phyloP scores from a whole-genome alignment of 306 rosid species.

The Vigna mungo region DNA sequence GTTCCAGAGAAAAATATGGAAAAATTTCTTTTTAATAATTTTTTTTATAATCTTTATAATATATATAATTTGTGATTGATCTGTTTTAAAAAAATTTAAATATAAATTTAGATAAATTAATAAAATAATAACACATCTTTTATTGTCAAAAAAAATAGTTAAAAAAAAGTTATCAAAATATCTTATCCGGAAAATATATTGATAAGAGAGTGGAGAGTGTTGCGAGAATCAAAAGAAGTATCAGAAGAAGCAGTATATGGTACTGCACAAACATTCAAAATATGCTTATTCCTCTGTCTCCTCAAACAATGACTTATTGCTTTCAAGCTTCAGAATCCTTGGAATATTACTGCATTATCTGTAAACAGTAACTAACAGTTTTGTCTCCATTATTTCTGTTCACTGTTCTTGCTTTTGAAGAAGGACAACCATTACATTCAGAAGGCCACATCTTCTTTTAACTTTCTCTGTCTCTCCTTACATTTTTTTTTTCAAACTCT shows the following conservation, averaged over 20 bases:
- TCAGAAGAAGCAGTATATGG: slow-evolving; percentile 28
- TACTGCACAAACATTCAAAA: slow-evolving; percentile 49
- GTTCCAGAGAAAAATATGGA: no score
- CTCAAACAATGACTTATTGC: slow-evolving; percentile 40
- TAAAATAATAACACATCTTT: no score
- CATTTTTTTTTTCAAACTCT: background rate
- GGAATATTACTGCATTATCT: slow-evolving; percentile 43
- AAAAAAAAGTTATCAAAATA: no score
- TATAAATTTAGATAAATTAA: no score
- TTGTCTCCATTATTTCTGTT: slow-evolving; percentile 44
- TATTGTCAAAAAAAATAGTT: no score
- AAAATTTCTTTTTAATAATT: no score
- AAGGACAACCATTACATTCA: slow-evolving; percentile 48
- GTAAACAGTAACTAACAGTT: slow-evolving; percentile 46
- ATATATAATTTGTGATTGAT: no score
- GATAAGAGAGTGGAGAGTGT: background rate
- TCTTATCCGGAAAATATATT: no score
- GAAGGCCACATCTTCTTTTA: slow-evolving; percentile 38
- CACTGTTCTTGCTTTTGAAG: slow-evolving; percentile 43
- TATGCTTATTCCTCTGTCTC: slow-evolving; percentile 54
- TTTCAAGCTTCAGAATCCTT: slow-evolving; percentile 38
- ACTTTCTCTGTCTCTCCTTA: slow-evolving; percentile 1
- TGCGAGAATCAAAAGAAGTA: slow-evolving; percentile 43
- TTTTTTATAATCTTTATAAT: no score
- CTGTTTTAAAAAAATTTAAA: no score